Conservation (phyloP, 352 stramenopile species). For the Phytophthora kernoviae region DNA sequence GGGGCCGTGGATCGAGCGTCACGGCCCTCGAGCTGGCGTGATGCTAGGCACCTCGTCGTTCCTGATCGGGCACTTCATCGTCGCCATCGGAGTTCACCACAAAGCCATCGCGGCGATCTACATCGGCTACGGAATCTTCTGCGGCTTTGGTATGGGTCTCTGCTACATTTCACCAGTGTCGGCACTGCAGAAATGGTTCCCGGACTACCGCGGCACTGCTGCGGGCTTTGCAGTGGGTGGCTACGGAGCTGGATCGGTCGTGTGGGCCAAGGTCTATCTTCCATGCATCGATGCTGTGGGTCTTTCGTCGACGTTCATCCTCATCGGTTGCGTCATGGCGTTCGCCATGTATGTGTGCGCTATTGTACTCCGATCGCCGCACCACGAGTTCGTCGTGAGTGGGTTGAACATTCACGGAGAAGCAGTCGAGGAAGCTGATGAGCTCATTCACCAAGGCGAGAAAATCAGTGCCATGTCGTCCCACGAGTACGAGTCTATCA, state of each 20-base stretch:
- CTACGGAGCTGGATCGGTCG: constrained; percentile 60
- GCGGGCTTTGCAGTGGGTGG: constrained; percentile 63
- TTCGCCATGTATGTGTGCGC: constrained; percentile 44
- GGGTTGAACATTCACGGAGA: constrained; percentile 67
- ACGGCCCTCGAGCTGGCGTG: constrained; percentile 48
- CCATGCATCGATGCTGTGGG: constrained; percentile 52
- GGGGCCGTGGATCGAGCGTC: constrained; percentile 65
- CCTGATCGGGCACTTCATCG: constrained; percentile 54
- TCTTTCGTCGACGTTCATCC: constrained; percentile 48
- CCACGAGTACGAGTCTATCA: constrained; percentile 51
- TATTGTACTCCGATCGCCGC: constrained; percentile 48
- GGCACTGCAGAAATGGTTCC: constrained; percentile 72
- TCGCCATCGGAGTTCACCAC: constrained; percentile 49
- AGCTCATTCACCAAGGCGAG: constrained; percentile 29
- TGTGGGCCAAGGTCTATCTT: constrained; percentile 66
- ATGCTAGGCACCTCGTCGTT: constrained; percentile 53
- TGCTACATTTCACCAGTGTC: constrained; percentile 77
- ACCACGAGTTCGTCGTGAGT: constrained; percentile 50
- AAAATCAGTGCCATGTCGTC: constrained; percentile 44
- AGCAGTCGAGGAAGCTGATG: constrained; percentile 37
- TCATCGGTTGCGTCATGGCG: constrained; percentile 46
- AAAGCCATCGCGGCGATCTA: constrained; percentile 53
- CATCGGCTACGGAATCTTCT: constrained; percentile 67
- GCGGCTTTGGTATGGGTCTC: constrained; percentile 62
- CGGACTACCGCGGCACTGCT: constrained; percentile 62